A percentile compares a stretch with the other conserved stretches of the same genome.
Conservation (phyloP, 148 eudicot genomes). For the Cornus controversa region DNA sequence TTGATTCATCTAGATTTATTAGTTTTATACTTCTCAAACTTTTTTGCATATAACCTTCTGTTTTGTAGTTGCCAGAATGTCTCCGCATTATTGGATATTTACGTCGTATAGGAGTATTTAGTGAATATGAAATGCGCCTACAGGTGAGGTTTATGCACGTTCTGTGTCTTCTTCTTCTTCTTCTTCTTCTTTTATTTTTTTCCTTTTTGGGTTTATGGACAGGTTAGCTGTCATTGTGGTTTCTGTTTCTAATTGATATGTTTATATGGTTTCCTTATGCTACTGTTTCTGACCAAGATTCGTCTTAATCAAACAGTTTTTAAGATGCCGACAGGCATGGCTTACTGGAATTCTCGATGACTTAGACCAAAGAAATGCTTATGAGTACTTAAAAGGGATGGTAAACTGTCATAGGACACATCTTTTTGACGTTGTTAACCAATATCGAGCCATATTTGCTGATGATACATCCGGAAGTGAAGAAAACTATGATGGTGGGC, state of each 20-base stretch:
- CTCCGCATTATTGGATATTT: slow-evolving; percentile 94
- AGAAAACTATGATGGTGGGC: slow-evolving; percentile 96
- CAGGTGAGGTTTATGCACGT: slow-evolving; percentile 50
- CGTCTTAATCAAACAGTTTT: slow-evolving; percentile 51
- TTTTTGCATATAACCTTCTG: background rate
- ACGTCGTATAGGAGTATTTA: slow-evolving; percentile 91
- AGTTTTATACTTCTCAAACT: slow-evolving; percentile 3
- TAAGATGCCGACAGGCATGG: slow-evolving; percentile 98
- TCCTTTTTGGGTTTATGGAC: background rate
- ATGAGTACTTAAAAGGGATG: slow-evolving; percentile 91
- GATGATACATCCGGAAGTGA: slow-evolving; percentile 99
- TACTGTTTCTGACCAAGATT: slow-evolving; percentile 10
- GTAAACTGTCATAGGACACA: slow-evolving; percentile 78
- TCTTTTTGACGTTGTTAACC: slow-evolving; percentile 97
- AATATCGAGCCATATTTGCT: slow-evolving; percentile 93
- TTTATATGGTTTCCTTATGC: background rate
- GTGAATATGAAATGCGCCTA: slow-evolving; percentile 93
- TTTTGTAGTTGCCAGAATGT: slow-evolving; percentile 92
- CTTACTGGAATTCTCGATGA: slow-evolving; percentile 92
- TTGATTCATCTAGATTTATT: slow-evolving; percentile 7
- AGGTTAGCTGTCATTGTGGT: background rate
- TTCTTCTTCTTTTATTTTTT: background rate
- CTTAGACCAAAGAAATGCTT: slow-evolving; percentile 90
- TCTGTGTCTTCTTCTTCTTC: background rate
- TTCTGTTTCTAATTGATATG: background rate